Evolutionary conservation across 495 filamentous ascomycete genomes (phyloP).

Genomic region (Aspergillus biplanus): DNA sequence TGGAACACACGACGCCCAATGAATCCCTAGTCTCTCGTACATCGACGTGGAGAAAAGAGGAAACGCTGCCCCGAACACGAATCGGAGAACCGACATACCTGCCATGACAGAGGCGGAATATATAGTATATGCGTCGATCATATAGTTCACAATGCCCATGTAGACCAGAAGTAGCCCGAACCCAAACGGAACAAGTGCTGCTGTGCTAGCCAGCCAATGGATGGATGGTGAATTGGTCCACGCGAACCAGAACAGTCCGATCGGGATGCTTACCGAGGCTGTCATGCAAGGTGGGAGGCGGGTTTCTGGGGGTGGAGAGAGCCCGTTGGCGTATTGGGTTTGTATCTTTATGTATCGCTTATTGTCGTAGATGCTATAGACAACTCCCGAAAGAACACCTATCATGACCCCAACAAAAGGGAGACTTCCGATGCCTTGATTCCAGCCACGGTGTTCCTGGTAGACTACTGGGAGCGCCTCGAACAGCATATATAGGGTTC

Average conservation of each 20-base stretch:
- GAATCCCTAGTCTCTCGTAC: constrained; percentile 66
- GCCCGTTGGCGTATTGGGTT: constrained; percentile 11
- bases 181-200: constrained; percentile 63
- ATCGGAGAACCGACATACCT: constrained; percentile 66
- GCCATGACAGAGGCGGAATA: constrained; percentile 74
- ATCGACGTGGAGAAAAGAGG: constrained; percentile 72
- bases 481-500: constrained; percentile 76
- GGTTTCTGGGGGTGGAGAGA: constrained; percentile 37
- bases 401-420: constrained; percentile 74
- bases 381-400: constrained; percentile 68
- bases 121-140: constrained; percentile 72
- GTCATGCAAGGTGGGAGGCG: constrained; percentile 39
- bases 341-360: constrained; percentile 36
- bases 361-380: constrained; percentile 39
- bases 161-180: constrained; percentile 71
- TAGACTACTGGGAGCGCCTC: constrained; percentile 77
- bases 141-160: constrained; percentile 67
- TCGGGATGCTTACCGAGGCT: constrained; percentile 37
- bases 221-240: constrained; percentile 64
- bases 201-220: constrained; percentile 64
- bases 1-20: constrained; percentile 70
- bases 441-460: constrained; percentile 55
- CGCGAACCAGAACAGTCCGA: constrained; percentile 59
- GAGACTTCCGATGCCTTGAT: constrained; percentile 62
- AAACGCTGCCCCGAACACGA: constrained; percentile 68